Evolutionary conservation across 148 eudicot species (phyloP), one percentile per base, ranked within the genome.

Genomic region (Rhododendron kiyosumense): DNA sequence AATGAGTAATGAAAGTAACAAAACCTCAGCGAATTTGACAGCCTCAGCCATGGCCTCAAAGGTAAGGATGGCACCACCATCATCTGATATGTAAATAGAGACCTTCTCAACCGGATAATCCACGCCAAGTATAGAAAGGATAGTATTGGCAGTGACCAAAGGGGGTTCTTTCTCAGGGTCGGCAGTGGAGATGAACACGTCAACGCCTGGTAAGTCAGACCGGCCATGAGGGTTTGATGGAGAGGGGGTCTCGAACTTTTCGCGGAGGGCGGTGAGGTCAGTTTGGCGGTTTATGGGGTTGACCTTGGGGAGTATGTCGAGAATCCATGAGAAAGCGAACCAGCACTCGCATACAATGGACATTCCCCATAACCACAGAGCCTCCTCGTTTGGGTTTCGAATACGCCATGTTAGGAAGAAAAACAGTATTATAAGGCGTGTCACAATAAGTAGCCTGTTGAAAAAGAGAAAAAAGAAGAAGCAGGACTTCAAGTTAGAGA

Each of bases 11-110:
- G 45, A n/a, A 38, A 46, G 1, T 43, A 18, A 5, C 80, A 54
- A 46, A 22, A 90, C 94, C 90, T 92, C 91, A 3, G 89, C 96
- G 84, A 96, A 96, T 49, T 89, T 91, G 78, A 96, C 92, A 77
- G 99, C 97, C 90, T 95, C 98, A 10, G 96, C 99, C 99, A 96
- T 96, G 74, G 99, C 99, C 89, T 96, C 99, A 75, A 95, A 96
- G n/a, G 91, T 96, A 2, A 93, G 89, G 57, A 96, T 92, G 9
- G 98, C 93, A 12, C 92, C 99, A 24, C 99, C 99, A 88, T 96
- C 98, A 48, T 96, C 99, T 0, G 99, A 96, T 43, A 96, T 96
- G 52, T 95, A 96, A 18, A 93, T 67, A 3, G 98, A 87, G 24
- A 94, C 48, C 87, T 96, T 96, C 85, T 96, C 99, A 3, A 96